Evolutionary conservation across 805 yeast genomes (phyloP).

Genomic region (Nakazawaea wickerhamii): DNA sequence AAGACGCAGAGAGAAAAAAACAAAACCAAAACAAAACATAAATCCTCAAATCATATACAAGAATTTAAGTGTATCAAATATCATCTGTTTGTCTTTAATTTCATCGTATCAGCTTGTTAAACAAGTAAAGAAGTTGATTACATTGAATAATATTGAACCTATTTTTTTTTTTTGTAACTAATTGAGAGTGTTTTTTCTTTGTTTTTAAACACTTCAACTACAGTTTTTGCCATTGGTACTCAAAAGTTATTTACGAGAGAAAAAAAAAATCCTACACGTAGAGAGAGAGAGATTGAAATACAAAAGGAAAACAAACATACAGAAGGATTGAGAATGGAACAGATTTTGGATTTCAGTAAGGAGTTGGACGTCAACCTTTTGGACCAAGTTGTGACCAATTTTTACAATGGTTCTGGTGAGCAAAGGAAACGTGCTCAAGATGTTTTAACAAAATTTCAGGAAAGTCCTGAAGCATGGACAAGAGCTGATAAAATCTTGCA

Average conservation of each 20-base stretch:
- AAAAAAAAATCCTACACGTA: not conserved
- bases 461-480: conserved; percentile 94
- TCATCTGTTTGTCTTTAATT: not conserved
- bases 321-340: conserved; percentile 53
- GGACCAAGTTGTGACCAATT: conserved; percentile 80
- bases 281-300: not conserved
- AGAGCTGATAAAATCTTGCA: conserved; percentile 86
- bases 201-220: too few relatives aligned
- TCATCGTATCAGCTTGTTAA: not conserved
- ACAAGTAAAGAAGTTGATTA: too few relatives aligned
- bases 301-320: not conserved
- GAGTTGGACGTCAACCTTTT: conserved; percentile 76
- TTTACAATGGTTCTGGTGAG: conserved; percentile 75
- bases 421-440: conserved; percentile 69
- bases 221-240: too few relatives aligned
- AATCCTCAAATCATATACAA: not conserved
- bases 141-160: too few relatives aligned
- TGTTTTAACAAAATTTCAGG: conserved; percentile 76
- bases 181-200: too few relatives aligned
- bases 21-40: not conserved
- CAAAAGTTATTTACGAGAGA: too few relatives aligned
- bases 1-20: not conserved
- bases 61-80: not conserved
- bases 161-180: too few relatives aligned
- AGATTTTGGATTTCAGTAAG: conserved; percentile 77